Conservation (phyloP, 768 basidiomycete species). For the Termitomyces bulborhizus region DNA sequence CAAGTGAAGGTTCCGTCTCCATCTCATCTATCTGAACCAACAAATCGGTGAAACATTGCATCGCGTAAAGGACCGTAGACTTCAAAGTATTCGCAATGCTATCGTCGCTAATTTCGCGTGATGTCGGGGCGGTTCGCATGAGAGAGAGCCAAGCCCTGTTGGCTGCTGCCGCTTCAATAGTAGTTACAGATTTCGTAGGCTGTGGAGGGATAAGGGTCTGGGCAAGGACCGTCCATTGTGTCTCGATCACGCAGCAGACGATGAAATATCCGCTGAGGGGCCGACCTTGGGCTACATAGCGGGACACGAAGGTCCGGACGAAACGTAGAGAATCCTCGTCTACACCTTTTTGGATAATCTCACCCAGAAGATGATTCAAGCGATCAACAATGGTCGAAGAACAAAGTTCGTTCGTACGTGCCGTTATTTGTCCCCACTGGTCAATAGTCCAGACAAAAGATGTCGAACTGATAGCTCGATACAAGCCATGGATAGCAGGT, state of each 20-base stretch:
- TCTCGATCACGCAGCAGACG: slow-evolving; percentile 85
- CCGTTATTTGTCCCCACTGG: slow-evolving; percentile 58
- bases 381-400: slow-evolving; percentile 62
- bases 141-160: slow-evolving; percentile 76
- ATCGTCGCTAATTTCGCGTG: slow-evolving; percentile 31
- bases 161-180: slow-evolving; percentile 70
- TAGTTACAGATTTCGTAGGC: slow-evolving; percentile 21
- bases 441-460: slow-evolving; percentile 65
- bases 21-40: slow-evolving; percentile 76
- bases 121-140: slow-evolving; percentile 45
- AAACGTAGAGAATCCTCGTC: slow-evolving; percentile 46
- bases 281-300: slow-evolving; percentile 69
- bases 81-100: slow-evolving; percentile 35
- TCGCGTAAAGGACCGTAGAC: slow-evolving; percentile 49
- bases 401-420: slow-evolving; percentile 54
- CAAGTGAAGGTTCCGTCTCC: slow-evolving; percentile 70
- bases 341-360: slow-evolving; percentile 49
- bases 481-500: slow-evolving; percentile 81
- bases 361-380: slow-evolving; percentile 63
- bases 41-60: slow-evolving; percentile 75
- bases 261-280: slow-evolving; percentile 85
- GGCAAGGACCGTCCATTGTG: slow-evolving; percentile 79
- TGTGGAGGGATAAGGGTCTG: slow-evolving; percentile 48
- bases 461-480: slow-evolving; percentile 78
- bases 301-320: slow-evolving; percentile 64